Base-by-base conservation (phyloP, 176 grass and related monocot genomes). In the Triticum dicoccoides region DNA sequence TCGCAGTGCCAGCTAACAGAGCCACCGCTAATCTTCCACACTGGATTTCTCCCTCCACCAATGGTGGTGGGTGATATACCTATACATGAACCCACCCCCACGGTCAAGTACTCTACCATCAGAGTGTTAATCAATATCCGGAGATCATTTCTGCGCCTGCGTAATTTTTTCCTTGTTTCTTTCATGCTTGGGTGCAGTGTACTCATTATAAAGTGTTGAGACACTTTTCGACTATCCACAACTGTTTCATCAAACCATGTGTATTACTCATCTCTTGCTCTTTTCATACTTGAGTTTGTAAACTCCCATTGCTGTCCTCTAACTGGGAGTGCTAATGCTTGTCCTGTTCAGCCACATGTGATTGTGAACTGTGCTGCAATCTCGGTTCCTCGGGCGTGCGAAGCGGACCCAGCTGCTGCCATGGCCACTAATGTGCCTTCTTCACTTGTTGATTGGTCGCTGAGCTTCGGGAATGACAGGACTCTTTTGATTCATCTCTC, bases 401-500 rank as follows among this genome's bases (percentile, higher is more conserved):
- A 95, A 84, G 58, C 25, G 64, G 96, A 98, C 84, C 88, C 96
- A 20, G 82, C 71, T 35, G 88, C 83, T 82, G 93, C 96, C 21
- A 89, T 92, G 93, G 90, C 93, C 27, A 95, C 84, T 15, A 98
- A 98, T 77, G 59, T 86, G 41, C 93, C 96, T 59, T 91, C 90
- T 70, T 90, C 91, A 58, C 90, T 98, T 44, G 47, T 98, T 11
- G 73, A 79, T 62, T 95, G 96, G 96, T 62, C 95, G 5, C 77
- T 83, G 11, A 87, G 78, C 68, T 98, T 88, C 63, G 74, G 65
- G 13, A 89, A 91, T 35, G 18, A 14, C 34, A 51, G 65, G 76
- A 70, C 91, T 64, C 93, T 98, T 69, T 45, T 95, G 34, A 89
- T 98, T 81, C 93, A 98, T 89, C 93, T 98, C 59, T 98, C 96